Conservation (phyloP, 345 rosid genomes). For the Combretum micranthum region DNA sequence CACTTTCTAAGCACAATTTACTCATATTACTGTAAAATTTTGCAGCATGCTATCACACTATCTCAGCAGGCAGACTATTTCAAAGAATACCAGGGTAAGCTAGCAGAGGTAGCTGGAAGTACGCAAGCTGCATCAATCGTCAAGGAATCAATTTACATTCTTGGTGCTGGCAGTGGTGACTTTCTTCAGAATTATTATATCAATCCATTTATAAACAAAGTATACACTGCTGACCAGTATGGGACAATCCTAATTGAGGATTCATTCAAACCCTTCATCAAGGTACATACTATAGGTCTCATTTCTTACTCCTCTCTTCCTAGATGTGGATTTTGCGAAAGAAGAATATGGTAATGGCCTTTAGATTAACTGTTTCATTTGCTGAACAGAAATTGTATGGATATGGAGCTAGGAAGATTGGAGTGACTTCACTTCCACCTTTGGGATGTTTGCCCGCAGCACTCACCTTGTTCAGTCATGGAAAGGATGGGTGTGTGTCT, state of each 20-base stretch:
- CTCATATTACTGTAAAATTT: neutral
- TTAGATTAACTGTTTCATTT: neutral
- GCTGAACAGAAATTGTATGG: constrained; percentile 44
- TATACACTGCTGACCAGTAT: constrained; percentile 61
- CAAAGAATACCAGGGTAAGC: constrained; percentile 72
- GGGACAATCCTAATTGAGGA: constrained; percentile 42
- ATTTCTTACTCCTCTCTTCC: neutral
- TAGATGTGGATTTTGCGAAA: too few species aligned
- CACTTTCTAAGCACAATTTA: too few species aligned
- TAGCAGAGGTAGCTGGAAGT: constrained; percentile 57
- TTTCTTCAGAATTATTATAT: constrained; percentile 80
- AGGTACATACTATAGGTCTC: constrained; percentile 25
- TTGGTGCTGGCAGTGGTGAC: constrained; percentile 90
- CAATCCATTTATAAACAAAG: constrained; percentile 57
- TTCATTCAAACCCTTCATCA: constrained; percentile 45
- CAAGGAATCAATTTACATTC: constrained; percentile 47
- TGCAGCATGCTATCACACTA: constrained; percentile 83
- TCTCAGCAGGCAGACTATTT: constrained; percentile 62
- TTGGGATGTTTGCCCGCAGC: constrained; percentile 85
- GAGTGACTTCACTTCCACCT: constrained; percentile 90
- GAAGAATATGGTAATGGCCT: neutral
- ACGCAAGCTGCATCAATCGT: constrained; percentile 48
- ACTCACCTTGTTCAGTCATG: constrained; percentile 60
- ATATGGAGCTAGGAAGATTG: constrained; percentile 74
- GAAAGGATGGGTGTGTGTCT: constrained; percentile 54